Evolutionary conservation across 352 stramenopile species (phyloP).

Genomic region (Plasmopara halstedii): DNA sequence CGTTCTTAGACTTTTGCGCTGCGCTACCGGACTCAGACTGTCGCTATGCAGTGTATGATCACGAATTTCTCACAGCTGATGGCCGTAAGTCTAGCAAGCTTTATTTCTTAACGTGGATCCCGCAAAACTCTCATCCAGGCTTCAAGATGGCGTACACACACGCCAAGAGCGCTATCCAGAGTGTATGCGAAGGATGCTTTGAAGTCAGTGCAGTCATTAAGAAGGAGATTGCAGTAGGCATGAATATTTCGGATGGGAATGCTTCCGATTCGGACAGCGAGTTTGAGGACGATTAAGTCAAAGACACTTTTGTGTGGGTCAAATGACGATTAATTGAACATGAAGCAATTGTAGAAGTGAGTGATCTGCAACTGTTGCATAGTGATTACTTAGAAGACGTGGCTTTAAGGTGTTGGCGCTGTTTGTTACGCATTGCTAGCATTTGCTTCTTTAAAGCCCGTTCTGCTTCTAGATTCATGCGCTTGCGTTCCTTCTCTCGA

Average conservation of each 20-base stretch:
- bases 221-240: constrained; percentile 59
- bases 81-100: constrained; percentile 83
- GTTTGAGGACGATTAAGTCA: constrained; percentile 60
- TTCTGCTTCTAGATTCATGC: constrained; percentile 57
- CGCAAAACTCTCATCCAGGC: constrained; percentile 67
- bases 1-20: constrained; percentile 44
- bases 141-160: constrained; percentile 88
- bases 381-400: constrained; percentile 23
- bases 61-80: constrained; percentile 69
- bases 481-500: constrained; percentile 58
- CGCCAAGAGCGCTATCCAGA: constrained; percentile 74
- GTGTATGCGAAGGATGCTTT: constrained; percentile 66
- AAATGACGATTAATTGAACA: no score
- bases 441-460: constrained; percentile 71
- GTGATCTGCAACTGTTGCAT: constrained; percentile 1
- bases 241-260: constrained; percentile 48
- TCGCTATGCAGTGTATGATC: constrained; percentile 84
- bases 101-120: constrained; percentile 86
- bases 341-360: no score
- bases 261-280: constrained; percentile 82
- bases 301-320: no score
- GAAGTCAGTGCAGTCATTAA: constrained; percentile 73
- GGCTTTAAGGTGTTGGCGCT: constrained; percentile 39
- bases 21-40: constrained; percentile 76
- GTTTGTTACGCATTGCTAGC: constrained; percentile 72